Evolutionary conservation across 2,329 filamentous ascomycete genomes (phyloP).

Genomic region (Talaromyces islandicus): DNA sequence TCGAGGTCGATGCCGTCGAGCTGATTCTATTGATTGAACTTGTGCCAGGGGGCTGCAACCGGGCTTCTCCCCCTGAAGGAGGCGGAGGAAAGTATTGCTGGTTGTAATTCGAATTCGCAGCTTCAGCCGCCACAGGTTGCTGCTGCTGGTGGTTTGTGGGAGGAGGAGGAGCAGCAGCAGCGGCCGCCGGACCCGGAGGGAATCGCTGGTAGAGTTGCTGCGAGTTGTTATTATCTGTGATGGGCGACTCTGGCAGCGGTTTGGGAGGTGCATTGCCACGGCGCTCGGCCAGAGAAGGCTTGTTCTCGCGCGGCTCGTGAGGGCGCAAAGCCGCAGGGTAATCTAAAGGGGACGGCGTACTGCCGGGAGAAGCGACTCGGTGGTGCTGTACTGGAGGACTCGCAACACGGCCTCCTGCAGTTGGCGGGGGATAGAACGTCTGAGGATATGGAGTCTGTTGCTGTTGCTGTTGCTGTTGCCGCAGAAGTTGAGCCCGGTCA

Average conservation of each 20-base stretch:
- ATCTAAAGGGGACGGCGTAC: constrained; percentile 23
- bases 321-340: constrained; percentile 37
- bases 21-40: constrained; percentile 56
- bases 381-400: constrained; percentile 9
- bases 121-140: constrained; percentile 19
- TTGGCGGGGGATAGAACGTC: constrained; percentile 13
- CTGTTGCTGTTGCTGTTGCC: constrained; percentile 23
- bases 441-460: constrained; percentile 28
- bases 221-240: constrained; percentile 67
- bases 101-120: constrained; percentile 46
- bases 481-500: constrained; percentile 47
- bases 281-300: constrained; percentile 65
- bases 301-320: constrained; percentile 47
- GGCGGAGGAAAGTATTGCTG: constrained; percentile 61
- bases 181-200: constrained; percentile 32
- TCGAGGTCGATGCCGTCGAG: constrained; percentile 89
- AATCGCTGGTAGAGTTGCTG: constrained; percentile 73
- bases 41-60: constrained; percentile 45
- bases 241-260: constrained; percentile 75
- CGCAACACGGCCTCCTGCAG: constrained; percentile 15
- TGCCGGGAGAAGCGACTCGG: constrained; percentile 10
- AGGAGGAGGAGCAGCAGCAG: neutral
- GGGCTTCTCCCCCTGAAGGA: constrained; percentile 17
- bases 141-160: constrained; percentile 6
- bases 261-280: constrained; percentile 70